These are phyloP conservation scores for Trypanosoma rangeli DNA, from an alignment of 208 protist species.

Conservation along the genomic window DNA sequence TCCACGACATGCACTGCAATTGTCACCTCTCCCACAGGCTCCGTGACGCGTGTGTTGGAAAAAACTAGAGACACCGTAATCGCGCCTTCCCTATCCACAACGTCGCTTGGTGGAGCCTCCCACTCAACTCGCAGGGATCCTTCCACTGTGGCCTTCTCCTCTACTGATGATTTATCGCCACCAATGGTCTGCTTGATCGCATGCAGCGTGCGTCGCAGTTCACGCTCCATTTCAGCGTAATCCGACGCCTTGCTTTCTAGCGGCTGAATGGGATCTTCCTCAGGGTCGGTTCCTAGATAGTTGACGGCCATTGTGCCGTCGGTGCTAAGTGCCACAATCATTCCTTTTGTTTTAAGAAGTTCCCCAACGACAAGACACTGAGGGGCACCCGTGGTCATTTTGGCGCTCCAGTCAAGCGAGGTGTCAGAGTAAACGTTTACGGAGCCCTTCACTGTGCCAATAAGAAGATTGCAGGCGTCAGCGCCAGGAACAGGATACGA, in stretches of 20 bases:
- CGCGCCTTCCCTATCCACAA: background rate
- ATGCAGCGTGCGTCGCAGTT: slow-evolving; percentile 70
- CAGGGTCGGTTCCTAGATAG: slow-evolving; percentile 95
- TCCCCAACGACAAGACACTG: slow-evolving; percentile 55
- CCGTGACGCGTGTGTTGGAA: background rate
- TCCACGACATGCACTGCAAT: slow-evolving; percentile 46
- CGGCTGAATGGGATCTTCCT: slow-evolving; percentile 60
- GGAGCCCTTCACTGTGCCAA: slow-evolving; percentile 67
- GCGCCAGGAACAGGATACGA: slow-evolving; percentile 60
- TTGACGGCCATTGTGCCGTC: slow-evolving; percentile 69
- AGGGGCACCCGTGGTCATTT: slow-evolving; percentile 42
- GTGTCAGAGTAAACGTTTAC: slow-evolving; percentile 86
- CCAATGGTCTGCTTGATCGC: slow-evolving; percentile 51
- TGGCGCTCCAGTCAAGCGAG: slow-evolving; percentile 88
- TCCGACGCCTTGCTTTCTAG: slow-evolving; percentile 71
- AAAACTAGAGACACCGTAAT: slow-evolving; percentile 14
- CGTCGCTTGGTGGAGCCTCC: slow-evolving; percentile 3
- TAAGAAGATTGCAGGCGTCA: slow-evolving; percentile 75
- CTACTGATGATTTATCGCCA: slow-evolving; percentile 15
- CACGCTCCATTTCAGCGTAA: slow-evolving; percentile 85
- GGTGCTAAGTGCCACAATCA: slow-evolving; percentile 75
- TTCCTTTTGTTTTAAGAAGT: slow-evolving; percentile 67
- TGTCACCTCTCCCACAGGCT: slow-evolving; percentile 23
- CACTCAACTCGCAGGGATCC: slow-evolving; percentile 16
- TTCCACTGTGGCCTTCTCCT: slow-evolving; percentile 21